Percentiles rank a stretch among this genome's conserved stretches.
Evolutionary conservation across 148 eudicot species (phyloP).

Genomic region (Pouteria glomerata): DNA sequence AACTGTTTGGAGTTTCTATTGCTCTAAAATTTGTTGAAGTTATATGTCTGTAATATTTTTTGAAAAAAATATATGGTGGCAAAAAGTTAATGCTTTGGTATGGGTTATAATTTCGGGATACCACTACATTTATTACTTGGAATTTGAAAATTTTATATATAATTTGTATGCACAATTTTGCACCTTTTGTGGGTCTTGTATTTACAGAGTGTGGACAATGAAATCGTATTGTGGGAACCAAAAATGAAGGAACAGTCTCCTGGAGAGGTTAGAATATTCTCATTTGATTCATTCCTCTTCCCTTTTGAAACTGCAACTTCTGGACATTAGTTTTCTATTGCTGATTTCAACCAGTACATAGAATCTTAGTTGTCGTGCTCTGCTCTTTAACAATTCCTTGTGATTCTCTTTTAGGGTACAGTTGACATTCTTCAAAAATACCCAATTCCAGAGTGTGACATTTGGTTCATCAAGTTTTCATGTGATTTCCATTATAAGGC

Average conservation of each 20-base stretch:
- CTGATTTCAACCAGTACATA: not conserved
- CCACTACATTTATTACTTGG: not conserved
- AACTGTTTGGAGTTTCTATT: not conserved
- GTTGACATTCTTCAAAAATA: slow-evolving; percentile 90
- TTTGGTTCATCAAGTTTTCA: slow-evolving; percentile 97
- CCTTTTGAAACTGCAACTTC: not conserved
- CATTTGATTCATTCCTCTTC: not conserved
- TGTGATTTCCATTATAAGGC: slow-evolving; percentile 81
- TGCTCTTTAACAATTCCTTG: slow-evolving; percentile 4
- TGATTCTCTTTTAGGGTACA: slow-evolving; percentile 50
- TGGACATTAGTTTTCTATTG: not conserved
- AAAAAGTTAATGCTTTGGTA: not conserved
- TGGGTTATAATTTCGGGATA: not conserved
- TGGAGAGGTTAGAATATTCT: slow-evolving; percentile 73
- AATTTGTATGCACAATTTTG: not conserved
- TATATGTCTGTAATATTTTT: not conserved
- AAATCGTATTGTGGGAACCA: slow-evolving; percentile 94
- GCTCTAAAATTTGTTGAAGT: not conserved
- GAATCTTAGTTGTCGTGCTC: not conserved
- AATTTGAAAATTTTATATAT: not conserved
- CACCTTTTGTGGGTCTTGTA: not conserved
- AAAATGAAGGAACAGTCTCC: slow-evolving; percentile 95
- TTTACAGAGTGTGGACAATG: slow-evolving; percentile 95
- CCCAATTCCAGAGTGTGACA: slow-evolving; percentile 94
- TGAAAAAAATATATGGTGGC: not conserved